Conservation (phyloP, 78 protist genomes). For the Protostelium mycophagum region DNA sequence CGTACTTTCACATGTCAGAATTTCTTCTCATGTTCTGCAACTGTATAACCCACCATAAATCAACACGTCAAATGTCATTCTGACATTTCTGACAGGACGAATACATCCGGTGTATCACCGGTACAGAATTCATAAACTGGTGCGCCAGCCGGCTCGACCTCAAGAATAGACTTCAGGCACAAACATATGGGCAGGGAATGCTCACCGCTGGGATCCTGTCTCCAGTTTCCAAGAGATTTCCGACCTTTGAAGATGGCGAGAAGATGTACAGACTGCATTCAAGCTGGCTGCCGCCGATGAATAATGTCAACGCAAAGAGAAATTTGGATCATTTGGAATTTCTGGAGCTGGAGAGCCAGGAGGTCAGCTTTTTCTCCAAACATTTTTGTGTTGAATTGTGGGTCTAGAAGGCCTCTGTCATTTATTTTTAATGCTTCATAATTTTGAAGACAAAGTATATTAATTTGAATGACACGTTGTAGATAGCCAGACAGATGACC, state of each 20-base stretch:
- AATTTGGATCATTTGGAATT: not conserved
- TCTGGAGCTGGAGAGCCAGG: not conserved
- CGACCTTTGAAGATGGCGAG: not conserved
- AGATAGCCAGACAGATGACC: not conserved
- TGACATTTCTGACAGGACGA: not conserved
- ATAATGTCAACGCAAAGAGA: not conserved
- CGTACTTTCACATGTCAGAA: no score
- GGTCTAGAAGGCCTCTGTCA: no score
- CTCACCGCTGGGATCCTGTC: not conserved
- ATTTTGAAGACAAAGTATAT: no score
- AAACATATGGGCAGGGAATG: not conserved
- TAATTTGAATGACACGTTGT: not conserved
- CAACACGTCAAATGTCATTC: not conserved
- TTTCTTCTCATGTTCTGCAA: no score
- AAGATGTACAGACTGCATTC: not conserved
- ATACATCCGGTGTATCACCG: not conserved
- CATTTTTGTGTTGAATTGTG: not conserved
- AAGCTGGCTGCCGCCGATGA: not conserved
- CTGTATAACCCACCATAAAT: not conserved
- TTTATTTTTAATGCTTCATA: no score
- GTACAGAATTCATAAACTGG: not conserved
- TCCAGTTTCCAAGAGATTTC: not conserved
- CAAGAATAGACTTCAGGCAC: not conserved
- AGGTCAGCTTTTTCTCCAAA: no score
- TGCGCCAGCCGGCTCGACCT: not conserved